These are phyloP conservation scores for Kalaharituber pfeilii DNA, from an alignment of 2,329 filamentous ascomycete species.

Conservation along the genomic window DNA sequence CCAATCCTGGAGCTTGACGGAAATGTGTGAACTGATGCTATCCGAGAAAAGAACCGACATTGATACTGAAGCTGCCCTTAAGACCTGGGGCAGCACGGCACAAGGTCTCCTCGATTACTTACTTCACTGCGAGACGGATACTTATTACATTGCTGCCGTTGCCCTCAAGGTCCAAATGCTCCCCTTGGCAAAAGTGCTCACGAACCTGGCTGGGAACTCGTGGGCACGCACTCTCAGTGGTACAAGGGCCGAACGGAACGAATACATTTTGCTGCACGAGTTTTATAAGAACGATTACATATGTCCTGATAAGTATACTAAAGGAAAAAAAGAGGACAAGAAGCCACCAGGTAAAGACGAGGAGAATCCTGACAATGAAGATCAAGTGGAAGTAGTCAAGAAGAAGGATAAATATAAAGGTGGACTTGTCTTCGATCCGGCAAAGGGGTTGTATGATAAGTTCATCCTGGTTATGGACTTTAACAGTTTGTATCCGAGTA, in stretches of 20 bases:
- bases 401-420: constrained; percentile 99
- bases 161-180: constrained; percentile 81
- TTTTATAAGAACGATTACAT: constrained; percentile 97
- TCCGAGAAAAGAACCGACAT: constrained; percentile 61
- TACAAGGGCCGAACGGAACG: constrained; percentile 90
- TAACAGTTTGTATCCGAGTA: constrained; percentile 95
- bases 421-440: constrained; percentile 92
- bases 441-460: constrained; percentile 94
- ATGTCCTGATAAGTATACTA: constrained; percentile 83
- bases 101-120: constrained; percentile 85
- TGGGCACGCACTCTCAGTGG: constrained; percentile 93
- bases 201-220: constrained; percentile 91
- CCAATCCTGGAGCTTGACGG: constrained; percentile 92
- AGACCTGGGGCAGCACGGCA: constrained; percentile 67
- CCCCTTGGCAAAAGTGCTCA: constrained; percentile 83
- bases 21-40: constrained; percentile 90
- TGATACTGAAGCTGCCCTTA: constrained; percentile 73
- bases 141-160: constrained; percentile 84
- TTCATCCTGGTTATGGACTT: constrained; percentile 99
- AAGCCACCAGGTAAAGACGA: constrained; percentile 70
- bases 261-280: constrained; percentile 96
- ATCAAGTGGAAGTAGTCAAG: constrained; percentile 51
- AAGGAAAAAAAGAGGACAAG: constrained; percentile 53
- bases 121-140: constrained; percentile 85
- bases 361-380: constrained; percentile 45